A percentile compares a stretch with the other conserved stretches of the same genome.
These are phyloP conservation scores for Phytophthora lateralis DNA, from an alignment of 352 stramenopile genomes.

Conservation along the genomic window DNA sequence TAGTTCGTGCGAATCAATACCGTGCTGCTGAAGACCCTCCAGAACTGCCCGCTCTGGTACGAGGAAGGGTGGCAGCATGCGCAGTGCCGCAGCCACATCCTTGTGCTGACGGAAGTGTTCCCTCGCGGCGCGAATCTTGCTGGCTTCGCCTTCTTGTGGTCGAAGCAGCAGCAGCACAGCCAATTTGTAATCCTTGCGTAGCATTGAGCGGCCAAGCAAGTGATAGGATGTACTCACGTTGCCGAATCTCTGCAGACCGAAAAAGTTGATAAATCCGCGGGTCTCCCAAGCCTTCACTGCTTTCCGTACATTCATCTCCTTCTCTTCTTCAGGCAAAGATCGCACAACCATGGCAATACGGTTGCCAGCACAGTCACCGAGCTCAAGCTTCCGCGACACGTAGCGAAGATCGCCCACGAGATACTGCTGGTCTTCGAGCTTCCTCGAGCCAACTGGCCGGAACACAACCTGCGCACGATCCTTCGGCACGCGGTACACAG, in stretches of 20 bases:
- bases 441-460: slow-evolving; percentile 36
- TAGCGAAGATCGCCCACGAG: slow-evolving; percentile 94
- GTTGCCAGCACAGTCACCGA: slow-evolving; percentile 93
- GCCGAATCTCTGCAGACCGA: slow-evolving; percentile 95
- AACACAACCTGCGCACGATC: slow-evolving; percentile 61
- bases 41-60: slow-evolving; percentile 74
- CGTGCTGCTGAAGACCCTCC: slow-evolving; percentile 75
- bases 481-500: slow-evolving; percentile 78
- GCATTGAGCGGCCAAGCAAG: slow-evolving; percentile 89
- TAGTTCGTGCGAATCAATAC: slow-evolving; percentile 73
- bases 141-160: slow-evolving; percentile 80
- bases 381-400: slow-evolving; percentile 77
- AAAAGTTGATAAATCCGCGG: slow-evolving; percentile 97
- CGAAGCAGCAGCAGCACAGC: slow-evolving; percentile 93
- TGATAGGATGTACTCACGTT: slow-evolving; percentile 81
- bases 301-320: slow-evolving; percentile 44
- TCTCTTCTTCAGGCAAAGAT: slow-evolving; percentile 74
- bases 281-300: slow-evolving; percentile 55
- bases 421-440: slow-evolving; percentile 79
- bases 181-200: slow-evolving; percentile 94
- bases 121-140: slow-evolving; percentile 75
- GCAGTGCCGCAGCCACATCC: slow-evolving; percentile 73
- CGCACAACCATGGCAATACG: slow-evolving; percentile 93
- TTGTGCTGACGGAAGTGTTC: slow-evolving; percentile 88
- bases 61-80: slow-evolving; percentile 79